A percentile compares a stretch with the other conserved stretches of the same genome.
Conservation (phyloP, 2,329 filamentous ascomycete species). For the Arthrinium phaeospermum region DNA sequence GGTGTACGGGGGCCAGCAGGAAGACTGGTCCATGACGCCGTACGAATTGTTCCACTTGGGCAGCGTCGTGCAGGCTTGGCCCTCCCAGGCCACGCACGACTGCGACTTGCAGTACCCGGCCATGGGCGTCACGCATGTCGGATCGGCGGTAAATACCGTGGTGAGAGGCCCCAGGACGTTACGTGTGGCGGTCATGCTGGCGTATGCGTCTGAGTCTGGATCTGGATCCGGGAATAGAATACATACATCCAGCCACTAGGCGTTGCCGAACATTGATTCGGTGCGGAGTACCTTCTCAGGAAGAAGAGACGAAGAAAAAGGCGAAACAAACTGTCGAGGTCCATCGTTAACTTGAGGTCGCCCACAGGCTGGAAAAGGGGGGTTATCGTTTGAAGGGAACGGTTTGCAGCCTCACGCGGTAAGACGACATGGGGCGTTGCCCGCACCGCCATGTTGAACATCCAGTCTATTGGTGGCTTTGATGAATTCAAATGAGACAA, state of each 20-base stretch:
- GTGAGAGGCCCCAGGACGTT: slow-evolving; percentile 19
- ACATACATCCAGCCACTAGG: neutral
- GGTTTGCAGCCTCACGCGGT: neutral
- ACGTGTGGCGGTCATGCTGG: neutral
- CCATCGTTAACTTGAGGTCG: neutral
- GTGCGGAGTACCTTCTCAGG: too few relatives aligned
- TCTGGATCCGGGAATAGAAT: neutral
- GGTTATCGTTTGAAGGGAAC: neutral
- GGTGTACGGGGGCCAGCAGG: slow-evolving; percentile 9
- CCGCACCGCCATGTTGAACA: neutral
- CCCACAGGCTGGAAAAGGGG: too few relatives aligned
- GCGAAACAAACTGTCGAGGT: neutral
- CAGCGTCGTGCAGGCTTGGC: neutral
- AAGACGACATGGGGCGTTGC: neutral
- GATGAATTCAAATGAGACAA: too few relatives aligned
- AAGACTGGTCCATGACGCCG: neutral
- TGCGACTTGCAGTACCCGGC: neutral
- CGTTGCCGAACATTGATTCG: neutral
- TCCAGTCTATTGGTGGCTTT: neutral
- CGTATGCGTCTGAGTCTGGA: neutral
- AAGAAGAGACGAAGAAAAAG: neutral
- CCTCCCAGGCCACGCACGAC: neutral
- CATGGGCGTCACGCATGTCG: slow-evolving; percentile 4
- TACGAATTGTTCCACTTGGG: neutral
- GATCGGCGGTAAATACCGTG: slow-evolving; percentile 9